Conservation (phyloP, 2,329 filamentous ascomycete species). For the Emmonsiellopsis sp. region DNA sequence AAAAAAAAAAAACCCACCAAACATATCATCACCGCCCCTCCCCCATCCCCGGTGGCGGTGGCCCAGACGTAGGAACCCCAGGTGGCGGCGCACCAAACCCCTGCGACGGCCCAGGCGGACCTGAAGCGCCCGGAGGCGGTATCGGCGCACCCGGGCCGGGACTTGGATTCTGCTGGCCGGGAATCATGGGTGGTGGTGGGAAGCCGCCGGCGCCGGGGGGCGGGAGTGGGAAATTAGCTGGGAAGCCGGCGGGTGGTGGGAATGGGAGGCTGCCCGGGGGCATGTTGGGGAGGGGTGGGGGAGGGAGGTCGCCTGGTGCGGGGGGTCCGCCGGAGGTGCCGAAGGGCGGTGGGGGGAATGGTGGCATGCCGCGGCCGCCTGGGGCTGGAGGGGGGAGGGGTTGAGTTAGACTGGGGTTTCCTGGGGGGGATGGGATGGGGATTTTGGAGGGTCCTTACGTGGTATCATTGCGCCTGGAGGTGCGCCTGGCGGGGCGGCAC, state of each 20-base stretch:
- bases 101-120: constrained; percentile 9
- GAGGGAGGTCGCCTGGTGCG: constrained; percentile 26
- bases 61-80: neutral
- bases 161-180: constrained; percentile 18
- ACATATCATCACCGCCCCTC: neutral
- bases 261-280: constrained; percentile 35
- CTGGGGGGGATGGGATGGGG: neutral
- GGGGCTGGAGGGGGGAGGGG: constrained; percentile 33
- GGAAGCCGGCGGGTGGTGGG: constrained; percentile 29
- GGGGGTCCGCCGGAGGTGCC: constrained; percentile 26
- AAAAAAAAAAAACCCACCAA: neutral
- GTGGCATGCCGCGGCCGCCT: constrained; percentile 42
- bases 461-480: constrained; percentile 34
- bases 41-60: constrained; percentile 11
- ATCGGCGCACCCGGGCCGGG: constrained; percentile 18
- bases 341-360: constrained; percentile 43
- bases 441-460: constrained; percentile 38
- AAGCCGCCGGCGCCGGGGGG: constrained; percentile 21
- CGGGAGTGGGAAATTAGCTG: constrained; percentile 45
- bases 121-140: constrained; percentile 21
- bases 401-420: constrained; percentile 7
- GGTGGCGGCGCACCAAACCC: neutral
- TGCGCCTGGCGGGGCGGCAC: constrained; percentile 28
- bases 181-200: constrained; percentile 16
- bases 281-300: constrained; percentile 27